Conservation (phyloP, 495 filamentous ascomycete species). For the Clohesyomyces aquaticus region DNA sequence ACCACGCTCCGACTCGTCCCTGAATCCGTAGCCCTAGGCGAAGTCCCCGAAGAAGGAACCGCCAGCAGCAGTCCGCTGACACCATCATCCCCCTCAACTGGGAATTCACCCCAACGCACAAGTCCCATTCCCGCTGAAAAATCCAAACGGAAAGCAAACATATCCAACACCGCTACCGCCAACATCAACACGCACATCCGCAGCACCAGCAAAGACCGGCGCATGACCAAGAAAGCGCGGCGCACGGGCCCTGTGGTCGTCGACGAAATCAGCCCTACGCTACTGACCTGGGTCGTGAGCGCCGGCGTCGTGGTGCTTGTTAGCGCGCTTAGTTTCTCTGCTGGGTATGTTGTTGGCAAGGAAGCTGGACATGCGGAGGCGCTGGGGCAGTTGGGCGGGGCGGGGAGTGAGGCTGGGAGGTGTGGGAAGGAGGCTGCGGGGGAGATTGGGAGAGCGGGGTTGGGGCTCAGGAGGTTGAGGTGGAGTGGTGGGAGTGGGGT, state of each 20-base stretch:
- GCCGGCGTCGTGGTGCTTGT: conserved; percentile 92
- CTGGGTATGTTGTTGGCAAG: conserved; percentile 84
- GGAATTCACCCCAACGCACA: conserved; percentile 26
- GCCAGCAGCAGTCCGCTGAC: conserved; percentile 34
- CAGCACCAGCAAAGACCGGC: conserved; percentile 38
- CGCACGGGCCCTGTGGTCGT: conserved; percentile 35
- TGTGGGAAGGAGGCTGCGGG: conserved; percentile 46
- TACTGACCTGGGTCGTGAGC: conserved; percentile 88
- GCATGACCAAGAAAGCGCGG: conserved; percentile 39
- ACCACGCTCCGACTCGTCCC: conserved; percentile 69
- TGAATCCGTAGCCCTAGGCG: conserved; percentile 71
- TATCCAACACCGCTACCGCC: conserved; percentile 9
- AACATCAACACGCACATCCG: too few species aligned
- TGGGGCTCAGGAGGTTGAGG: conserved; percentile 44
- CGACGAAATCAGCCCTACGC: conserved; percentile 65
- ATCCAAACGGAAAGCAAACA: conserved; percentile 43
- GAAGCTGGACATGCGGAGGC: conserved; percentile 76
- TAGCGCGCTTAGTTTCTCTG: conserved; percentile 88
- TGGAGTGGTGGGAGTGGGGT: conserved; percentile 28
- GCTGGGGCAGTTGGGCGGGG: conserved; percentile 44
- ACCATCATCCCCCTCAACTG: conserved; percentile 40
- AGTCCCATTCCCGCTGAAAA: conserved; percentile 30
- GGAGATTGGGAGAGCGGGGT: conserved; percentile 34
- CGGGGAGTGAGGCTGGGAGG: conserved; percentile 45
- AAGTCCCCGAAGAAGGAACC: conserved; percentile 39